Evolutionary conservation across 192 early-diverging fungal species (phyloP).

Genomic region (Backusella mclennaniae): DNA sequence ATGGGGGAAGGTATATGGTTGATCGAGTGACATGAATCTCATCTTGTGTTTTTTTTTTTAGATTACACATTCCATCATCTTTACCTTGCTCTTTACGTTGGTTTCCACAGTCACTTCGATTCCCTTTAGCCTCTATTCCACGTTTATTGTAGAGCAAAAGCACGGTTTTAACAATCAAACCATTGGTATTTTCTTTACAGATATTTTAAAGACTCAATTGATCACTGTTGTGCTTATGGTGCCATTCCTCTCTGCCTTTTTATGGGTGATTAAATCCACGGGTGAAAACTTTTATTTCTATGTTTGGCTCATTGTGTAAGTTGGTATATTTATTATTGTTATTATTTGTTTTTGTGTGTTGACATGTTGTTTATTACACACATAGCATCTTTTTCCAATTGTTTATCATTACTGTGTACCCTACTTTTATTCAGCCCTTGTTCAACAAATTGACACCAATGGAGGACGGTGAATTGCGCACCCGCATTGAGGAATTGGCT

Average conservation of each 20-base stretch:
- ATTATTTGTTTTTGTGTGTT: not conserved
- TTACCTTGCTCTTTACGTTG: conserved; percentile 58
- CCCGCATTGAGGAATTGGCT: conserved; percentile 80
- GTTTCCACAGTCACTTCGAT: conserved; percentile 64
- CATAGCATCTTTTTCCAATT: conserved; percentile 66
- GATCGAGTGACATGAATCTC: not conserved
- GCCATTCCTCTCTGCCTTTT: conserved; percentile 75
- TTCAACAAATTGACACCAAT: conserved; percentile 96
- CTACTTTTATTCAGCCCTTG: conserved; percentile 95
- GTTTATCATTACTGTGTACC: conserved; percentile 78
- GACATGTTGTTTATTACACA: not conserved
- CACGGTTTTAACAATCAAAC: conserved; percentile 98
- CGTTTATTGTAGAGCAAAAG: conserved; percentile 92
- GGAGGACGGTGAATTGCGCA: conserved; percentile 75
- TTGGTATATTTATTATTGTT: not conserved
- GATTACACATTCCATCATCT: conserved; percentile 84
- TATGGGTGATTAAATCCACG: conserved; percentile 79
- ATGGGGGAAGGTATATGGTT: not conserved
- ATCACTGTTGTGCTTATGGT: conserved; percentile 72
- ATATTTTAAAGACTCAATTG: conserved; percentile 71
- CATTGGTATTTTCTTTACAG: conserved; percentile 70
- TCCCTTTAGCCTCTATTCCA: conserved; percentile 84
- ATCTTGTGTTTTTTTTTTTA: conserved; percentile 19
- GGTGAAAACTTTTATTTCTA: conserved; percentile 89
- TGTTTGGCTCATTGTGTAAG: conserved; percentile 88